Conservation (phyloP, 495 filamentous ascomycete genomes). For the Daldinia caldariorum region DNA sequence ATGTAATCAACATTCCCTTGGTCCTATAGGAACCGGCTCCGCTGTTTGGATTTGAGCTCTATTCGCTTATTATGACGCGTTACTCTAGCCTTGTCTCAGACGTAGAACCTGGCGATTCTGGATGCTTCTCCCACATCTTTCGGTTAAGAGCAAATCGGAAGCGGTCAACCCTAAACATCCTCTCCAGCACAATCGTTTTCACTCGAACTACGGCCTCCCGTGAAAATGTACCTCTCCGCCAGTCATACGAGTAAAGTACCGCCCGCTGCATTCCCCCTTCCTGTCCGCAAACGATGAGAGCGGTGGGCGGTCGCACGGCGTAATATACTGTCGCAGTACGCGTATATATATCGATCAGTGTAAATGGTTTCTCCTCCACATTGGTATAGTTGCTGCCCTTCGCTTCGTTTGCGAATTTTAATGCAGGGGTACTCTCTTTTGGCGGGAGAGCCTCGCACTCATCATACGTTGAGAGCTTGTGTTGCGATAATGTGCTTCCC, state of each 20-base stretch:
- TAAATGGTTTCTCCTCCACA: background rate
- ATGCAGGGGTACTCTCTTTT: background rate
- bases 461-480: background rate
- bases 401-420: background rate
- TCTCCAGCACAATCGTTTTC: background rate
- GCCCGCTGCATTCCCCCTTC: background rate
- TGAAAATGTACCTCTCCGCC: background rate
- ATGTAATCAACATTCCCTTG: background rate
- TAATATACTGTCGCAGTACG: background rate
- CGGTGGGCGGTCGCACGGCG: background rate
- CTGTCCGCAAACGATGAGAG: background rate
- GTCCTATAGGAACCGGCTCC: background rate
- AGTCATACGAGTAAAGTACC: background rate
- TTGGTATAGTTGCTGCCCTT: background rate
- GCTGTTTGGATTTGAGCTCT: background rate
- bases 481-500: background rate
- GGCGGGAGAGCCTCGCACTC: constrained; percentile 3
- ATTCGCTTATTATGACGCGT: background rate
- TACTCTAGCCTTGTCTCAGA: background rate
- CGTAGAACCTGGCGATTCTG: background rate
- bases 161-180: constrained; percentile 6
- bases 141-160: constrained; percentile 3
- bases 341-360: background rate
- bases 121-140: constrained; percentile 1
- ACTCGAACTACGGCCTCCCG: constrained; percentile 1